phyloP scores from a whole-genome alignment of 768 basidiomycete species.

The Boletus reticulatus region DNA sequence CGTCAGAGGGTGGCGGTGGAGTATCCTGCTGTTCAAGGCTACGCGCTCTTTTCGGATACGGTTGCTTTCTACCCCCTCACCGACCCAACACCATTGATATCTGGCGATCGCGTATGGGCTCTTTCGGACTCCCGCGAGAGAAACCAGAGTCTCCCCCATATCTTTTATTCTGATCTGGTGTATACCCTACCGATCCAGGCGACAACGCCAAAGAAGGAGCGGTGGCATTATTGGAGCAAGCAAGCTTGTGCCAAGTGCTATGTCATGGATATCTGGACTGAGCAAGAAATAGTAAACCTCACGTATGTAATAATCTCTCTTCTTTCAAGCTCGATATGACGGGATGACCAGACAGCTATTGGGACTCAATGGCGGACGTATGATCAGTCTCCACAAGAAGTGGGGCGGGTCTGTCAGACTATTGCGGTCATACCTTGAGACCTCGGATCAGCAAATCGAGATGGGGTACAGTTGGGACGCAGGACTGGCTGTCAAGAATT shows the following conservation, averaged over 20 bases:
- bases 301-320: neutral
- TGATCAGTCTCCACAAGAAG: neutral
- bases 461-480: neutral
- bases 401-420: neutral
- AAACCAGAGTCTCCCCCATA: neutral
- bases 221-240: neutral
- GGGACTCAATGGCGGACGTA: neutral
- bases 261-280: conserved; percentile 2
- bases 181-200: neutral
- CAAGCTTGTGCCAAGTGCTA: neutral
- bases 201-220: neutral
- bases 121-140: neutral
- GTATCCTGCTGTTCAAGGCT: neutral
- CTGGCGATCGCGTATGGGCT: neutral
- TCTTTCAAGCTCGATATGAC: neutral
- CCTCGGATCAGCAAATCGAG: neutral
- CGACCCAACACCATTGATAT: neutral
- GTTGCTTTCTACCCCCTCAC: neutral
- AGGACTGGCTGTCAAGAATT: neutral
- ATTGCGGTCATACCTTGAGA: neutral
- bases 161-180: neutral
- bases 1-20: neutral
- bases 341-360: neutral
- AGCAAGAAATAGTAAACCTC: neutral
- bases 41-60: neutral